Base-by-base conservation (phyloP, 495 filamentous ascomycete species). In the Clohesyomyces aquaticus region DNA sequence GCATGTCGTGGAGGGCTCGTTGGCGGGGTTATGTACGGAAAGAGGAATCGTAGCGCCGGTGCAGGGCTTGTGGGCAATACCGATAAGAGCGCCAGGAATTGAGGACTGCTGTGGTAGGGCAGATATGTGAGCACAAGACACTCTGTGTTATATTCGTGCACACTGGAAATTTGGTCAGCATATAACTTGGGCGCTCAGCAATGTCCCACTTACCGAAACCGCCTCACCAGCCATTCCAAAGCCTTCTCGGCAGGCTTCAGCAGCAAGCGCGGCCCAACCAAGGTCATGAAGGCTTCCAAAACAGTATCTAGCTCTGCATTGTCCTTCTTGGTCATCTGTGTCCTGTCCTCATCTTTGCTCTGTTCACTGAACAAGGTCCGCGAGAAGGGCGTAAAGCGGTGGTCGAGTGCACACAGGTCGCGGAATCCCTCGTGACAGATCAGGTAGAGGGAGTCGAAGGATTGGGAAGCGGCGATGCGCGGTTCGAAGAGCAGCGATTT, bases 401-500 rank as follows among this genome's bases (percentile, higher is more conserved):
- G 61, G 73, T 99, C 95, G 21, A 99, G 76, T 62, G 82, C 82
- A 73, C 94, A 98, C 64, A 99, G 79, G 65, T 99, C 94, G 26
- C 88, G 83, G 69, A 91, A 98, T 0, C 92, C 93, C 69, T 96
- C 91, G 61, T 82, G 78, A 71, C 92, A 96, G 72, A 96, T 82
- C 48, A 88, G 80, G 73, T 89, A 98, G 60, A 99, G 82, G 8
- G 88, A 88, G 69, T 96, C 87, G 72, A 93, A 96, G 65, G 87
- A 90, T 74, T 99, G 94, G 23, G 84, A 83, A 12, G 87, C 87
- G 32, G 94, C 95, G 63, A 89, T 81, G 68, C 85, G 82, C 41
- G 85, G 83, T 69, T 95, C 91, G 75, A 92, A 99, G 55, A 99
- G 87, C 54, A 99, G 75, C 16, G 94, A 98, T 69, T 94, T 89